These are phyloP conservation scores for Penicillium dipodomyicola DNA, from an alignment of 495 filamentous ascomycete genomes.

Conservation along the genomic window DNA sequence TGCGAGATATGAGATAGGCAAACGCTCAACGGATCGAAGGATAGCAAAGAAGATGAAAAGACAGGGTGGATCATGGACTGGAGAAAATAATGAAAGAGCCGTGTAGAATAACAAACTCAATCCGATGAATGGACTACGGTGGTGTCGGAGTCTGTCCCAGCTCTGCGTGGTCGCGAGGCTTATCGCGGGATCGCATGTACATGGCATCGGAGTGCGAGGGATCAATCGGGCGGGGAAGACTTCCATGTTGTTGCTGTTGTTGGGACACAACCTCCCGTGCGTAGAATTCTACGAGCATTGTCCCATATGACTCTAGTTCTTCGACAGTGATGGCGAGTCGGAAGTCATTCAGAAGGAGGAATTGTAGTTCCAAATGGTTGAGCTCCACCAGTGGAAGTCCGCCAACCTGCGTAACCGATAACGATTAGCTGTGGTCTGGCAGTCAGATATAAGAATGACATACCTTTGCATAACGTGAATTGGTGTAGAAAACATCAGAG, in stretches of 20 bases:
- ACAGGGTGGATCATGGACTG: constrained; percentile 1
- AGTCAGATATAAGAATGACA: constrained; percentile 19
- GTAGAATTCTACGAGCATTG: constrained; percentile 98
- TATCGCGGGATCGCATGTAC: constrained; percentile 42
- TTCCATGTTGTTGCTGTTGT: constrained; percentile 36
- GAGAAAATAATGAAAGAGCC: neutral
- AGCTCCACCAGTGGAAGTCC: constrained; percentile 94
- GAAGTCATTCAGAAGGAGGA: constrained; percentile 95
- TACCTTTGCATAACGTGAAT: constrained; percentile 99
- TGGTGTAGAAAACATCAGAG: constrained; percentile 98
- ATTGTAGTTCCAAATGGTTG: constrained; percentile 96
- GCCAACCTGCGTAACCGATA: constrained; percentile 64
- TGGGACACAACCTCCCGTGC: constrained; percentile 84
- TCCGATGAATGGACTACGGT: constrained; percentile 25
- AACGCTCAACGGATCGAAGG: constrained; percentile 19
- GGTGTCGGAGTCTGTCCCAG: constrained; percentile 45
- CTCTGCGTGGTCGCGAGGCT: constrained; percentile 29
- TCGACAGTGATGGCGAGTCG: constrained; percentile 90
- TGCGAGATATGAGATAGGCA: constrained; percentile 5
- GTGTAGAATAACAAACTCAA: neutral
- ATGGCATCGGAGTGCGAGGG: constrained; percentile 32
- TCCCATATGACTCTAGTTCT: constrained; percentile 95
- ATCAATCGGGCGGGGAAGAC: constrained; percentile 25
- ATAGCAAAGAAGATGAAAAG: neutral
- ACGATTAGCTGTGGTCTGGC: constrained; percentile 2